Conservation (phyloP, 169 alveolate species). For the Neospora caninum region DNA sequence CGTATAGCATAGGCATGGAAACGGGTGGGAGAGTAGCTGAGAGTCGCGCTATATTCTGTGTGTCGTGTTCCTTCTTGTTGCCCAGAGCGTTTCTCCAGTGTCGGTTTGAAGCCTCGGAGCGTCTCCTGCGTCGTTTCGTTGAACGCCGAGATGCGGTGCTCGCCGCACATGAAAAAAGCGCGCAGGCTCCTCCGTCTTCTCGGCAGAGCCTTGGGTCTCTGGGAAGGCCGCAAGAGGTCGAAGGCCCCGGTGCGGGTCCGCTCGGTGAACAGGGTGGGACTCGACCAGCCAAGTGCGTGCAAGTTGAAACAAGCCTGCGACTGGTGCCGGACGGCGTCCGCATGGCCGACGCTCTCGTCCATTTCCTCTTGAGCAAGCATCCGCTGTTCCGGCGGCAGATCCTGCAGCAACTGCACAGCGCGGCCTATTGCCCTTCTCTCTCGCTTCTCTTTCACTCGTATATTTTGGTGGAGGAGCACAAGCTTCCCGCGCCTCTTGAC, state of each 20-base stretch:
- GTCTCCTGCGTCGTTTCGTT: slow-evolving; percentile 54
- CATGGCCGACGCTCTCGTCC: not conserved
- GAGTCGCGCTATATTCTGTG: not conserved
- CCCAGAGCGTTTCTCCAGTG: slow-evolving; percentile 60
- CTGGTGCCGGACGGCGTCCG: slow-evolving; percentile 26
- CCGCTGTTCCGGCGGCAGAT: slow-evolving; percentile 31
- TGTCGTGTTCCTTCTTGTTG: not conserved
- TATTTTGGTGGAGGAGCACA: not conserved
- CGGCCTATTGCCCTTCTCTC: slow-evolving; percentile 26
- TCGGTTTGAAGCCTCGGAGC: slow-evolving; percentile 37
- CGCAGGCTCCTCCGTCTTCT: not conserved
- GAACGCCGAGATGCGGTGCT: slow-evolving; percentile 32
- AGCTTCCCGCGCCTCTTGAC: not conserved
- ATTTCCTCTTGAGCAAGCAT: slow-evolving; percentile 7
- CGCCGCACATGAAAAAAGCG: not conserved
- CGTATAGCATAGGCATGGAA: too few relatives aligned
- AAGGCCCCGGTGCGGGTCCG: not conserved
- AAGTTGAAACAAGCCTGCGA: not conserved
- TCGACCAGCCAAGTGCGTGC: not conserved
- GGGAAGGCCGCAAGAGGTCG: not conserved
- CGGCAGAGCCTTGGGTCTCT: not conserved
- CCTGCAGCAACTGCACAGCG: slow-evolving; percentile 24
- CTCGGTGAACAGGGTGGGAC: not conserved
- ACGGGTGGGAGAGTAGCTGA: too few relatives aligned
- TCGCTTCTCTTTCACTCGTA: slow-evolving; percentile 21